Evolutionary conservation across 2,329 filamentous ascomycete genomes (phyloP).

Genomic region (Talaromyces pinophilus): DNA sequence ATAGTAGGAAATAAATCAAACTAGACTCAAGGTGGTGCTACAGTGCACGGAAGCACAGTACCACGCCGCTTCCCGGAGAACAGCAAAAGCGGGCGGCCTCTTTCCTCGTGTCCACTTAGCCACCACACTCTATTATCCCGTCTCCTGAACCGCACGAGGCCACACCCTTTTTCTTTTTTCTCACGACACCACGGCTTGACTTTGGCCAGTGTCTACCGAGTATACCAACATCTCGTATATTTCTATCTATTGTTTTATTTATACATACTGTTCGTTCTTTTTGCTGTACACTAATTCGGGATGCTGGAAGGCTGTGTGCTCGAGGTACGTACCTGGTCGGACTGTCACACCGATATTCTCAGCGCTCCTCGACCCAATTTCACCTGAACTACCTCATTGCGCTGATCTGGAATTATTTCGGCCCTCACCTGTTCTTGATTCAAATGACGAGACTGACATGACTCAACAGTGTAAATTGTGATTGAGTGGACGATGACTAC

Average conservation of each 20-base stretch:
- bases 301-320: constrained; percentile 8
- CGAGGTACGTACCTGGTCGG: constrained; percentile 5
- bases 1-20: background rate
- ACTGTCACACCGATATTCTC: background rate
- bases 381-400: background rate
- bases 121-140: constrained; percentile 3
- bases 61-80: background rate
- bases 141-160: constrained; percentile 18
- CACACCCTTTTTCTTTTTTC: background rate
- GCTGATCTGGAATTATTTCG: background rate
- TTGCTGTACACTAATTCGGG: background rate
- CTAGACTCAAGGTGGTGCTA: background rate
- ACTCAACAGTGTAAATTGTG: constrained; percentile 5
- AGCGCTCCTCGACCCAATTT: background rate
- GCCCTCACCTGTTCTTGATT: background rate
- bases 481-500: constrained; percentile 11
- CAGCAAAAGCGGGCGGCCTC: constrained; percentile 10
- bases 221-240: background rate
- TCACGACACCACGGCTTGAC: background rate
- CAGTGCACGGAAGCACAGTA: background rate
- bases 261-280: background rate
- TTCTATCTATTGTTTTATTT: background rate
- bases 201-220: background rate
- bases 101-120: background rate
- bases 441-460: constrained; percentile 5